phyloP scores from a whole-genome alignment of 192 early-diverging fungal genomes.

The Coemansia sp. region DNA sequence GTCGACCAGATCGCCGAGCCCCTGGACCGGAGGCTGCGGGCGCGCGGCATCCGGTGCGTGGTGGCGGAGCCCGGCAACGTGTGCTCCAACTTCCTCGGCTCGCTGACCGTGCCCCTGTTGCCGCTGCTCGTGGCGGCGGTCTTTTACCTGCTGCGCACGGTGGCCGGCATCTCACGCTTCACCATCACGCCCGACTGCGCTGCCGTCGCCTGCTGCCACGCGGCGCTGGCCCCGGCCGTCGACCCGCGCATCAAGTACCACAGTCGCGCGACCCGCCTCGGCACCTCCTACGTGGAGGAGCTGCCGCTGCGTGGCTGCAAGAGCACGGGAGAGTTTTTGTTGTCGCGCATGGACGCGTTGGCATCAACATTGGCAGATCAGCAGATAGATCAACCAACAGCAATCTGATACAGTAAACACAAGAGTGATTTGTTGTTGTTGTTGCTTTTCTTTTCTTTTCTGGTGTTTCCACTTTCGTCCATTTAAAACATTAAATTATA shows the following conservation, averaged over 20 bases:
- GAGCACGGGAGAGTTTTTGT: conserved; percentile 10
- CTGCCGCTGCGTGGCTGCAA: conserved; percentile 5
- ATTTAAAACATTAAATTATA: not conserved
- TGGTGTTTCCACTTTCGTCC: not conserved
- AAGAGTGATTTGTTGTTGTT: not conserved
- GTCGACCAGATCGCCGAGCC: conserved; percentile 37
- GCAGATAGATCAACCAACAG: too few relatives aligned
- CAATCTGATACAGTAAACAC: too few relatives aligned
- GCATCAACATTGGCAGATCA: conserved; percentile 2
- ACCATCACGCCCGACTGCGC: conserved; percentile 31
- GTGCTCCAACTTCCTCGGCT: conserved; percentile 22
- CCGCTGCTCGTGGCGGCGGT: conserved; percentile 13
- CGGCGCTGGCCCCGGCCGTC: conserved; percentile 12
- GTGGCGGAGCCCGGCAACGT: conserved; percentile 50
- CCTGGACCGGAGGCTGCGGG: conserved; percentile 17
- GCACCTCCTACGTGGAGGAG: conserved; percentile 10
- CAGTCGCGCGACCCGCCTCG: conserved; percentile 18
- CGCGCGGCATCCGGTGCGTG: conserved; percentile 9
- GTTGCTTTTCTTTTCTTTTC: not conserved
- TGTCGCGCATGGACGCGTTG: conserved; percentile 15
- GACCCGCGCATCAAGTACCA: conserved; percentile 39
- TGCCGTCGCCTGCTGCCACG: conserved; percentile 3
- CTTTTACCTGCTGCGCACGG: conserved; percentile 26
- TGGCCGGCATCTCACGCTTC: conserved; percentile 18
- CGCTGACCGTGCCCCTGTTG: conserved; percentile 14